Conservation (phyloP, 1,284 basidiomycete genomes). For the Kalmanozyma brasiliensis region DNA sequence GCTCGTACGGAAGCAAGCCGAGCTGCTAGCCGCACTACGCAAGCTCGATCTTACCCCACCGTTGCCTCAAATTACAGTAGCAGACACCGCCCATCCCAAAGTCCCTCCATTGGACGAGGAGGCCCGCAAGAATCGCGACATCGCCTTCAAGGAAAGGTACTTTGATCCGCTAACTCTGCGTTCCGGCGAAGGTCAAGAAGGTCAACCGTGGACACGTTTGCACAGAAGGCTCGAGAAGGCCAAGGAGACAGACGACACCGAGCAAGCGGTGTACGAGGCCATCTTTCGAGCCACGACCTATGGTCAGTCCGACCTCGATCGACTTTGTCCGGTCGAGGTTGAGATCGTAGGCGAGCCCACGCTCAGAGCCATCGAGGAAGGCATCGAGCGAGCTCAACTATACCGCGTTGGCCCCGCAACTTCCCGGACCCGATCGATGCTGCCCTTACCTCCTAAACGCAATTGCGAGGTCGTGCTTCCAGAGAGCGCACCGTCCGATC, state of each 20-base stretch:
- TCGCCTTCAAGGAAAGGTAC: slow-evolving; percentile 4
- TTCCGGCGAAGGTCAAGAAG: slow-evolving; percentile 12
- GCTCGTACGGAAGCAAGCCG: not conserved
- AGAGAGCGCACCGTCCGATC: not conserved
- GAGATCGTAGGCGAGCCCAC: slow-evolving; percentile 4
- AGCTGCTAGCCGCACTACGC: slow-evolving; percentile 6
- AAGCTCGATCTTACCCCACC: slow-evolving; percentile 1
- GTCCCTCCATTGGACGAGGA: not conserved
- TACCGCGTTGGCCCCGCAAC: not conserved
- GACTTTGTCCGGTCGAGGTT: not conserved
- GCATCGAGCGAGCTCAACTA: slow-evolving; percentile 6
- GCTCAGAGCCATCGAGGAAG: slow-evolving; percentile 8
- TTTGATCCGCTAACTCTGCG: slow-evolving; percentile 11
- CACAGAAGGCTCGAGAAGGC: slow-evolving; percentile 10
- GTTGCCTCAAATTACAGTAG: slow-evolving; percentile 7
- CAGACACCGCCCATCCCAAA: slow-evolving; percentile 8
- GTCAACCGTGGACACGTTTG: slow-evolving; percentile 18
- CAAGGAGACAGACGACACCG: not conserved
- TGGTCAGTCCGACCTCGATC: slow-evolving; percentile 6
- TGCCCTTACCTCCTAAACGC: not conserved
- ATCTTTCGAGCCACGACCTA: slow-evolving; percentile 11
- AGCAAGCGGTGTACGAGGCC: slow-evolving; percentile 12
- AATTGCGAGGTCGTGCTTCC: slow-evolving; percentile 4
- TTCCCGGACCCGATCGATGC: not conserved
- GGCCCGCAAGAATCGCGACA: not conserved